Evolutionary conservation across 495 filamentous ascomycete species (phyloP).

Genomic region (Xylaria curta): DNA sequence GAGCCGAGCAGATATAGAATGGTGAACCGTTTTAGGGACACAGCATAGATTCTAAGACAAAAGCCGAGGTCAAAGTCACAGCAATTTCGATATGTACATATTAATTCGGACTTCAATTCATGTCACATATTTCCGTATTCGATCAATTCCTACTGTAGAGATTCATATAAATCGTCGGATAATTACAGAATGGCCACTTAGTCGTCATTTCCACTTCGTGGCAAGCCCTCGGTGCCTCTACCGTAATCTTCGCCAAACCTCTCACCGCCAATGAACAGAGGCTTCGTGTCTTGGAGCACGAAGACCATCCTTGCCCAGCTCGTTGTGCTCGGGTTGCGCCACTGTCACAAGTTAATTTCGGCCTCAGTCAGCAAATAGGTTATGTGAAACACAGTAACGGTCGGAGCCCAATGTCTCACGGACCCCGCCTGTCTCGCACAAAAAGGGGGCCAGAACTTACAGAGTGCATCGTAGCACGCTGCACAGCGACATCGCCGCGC

Average conservation of each 20-base stretch:
- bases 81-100: not conserved
- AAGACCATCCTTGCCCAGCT: constrained; percentile 47
- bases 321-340: constrained; percentile 62
- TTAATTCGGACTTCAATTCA: not conserved
- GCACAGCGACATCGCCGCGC: constrained; percentile 67
- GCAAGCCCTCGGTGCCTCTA: constrained; percentile 40
- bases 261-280: constrained; percentile 52
- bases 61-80: not conserved
- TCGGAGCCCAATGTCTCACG: not conserved
- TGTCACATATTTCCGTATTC: not conserved
- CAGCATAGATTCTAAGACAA: not conserved
- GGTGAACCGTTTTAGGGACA: not conserved
- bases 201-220: constrained; percentile 49
- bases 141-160: not conserved
- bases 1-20: not conserved
- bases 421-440: not conserved
- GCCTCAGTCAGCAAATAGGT: constrained; percentile 58
- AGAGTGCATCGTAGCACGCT: constrained; percentile 72
- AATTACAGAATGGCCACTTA: not conserved
- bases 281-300: constrained; percentile 44
- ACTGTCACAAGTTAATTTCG: constrained; percentile 51
- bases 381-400: constrained; percentile 39
- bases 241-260: constrained; percentile 58
- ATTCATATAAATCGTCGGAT: not conserved
- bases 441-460: constrained; percentile 38